Conservation (phyloP, 140 eudicot genomes). For the Anethum foeniculum region DNA sequence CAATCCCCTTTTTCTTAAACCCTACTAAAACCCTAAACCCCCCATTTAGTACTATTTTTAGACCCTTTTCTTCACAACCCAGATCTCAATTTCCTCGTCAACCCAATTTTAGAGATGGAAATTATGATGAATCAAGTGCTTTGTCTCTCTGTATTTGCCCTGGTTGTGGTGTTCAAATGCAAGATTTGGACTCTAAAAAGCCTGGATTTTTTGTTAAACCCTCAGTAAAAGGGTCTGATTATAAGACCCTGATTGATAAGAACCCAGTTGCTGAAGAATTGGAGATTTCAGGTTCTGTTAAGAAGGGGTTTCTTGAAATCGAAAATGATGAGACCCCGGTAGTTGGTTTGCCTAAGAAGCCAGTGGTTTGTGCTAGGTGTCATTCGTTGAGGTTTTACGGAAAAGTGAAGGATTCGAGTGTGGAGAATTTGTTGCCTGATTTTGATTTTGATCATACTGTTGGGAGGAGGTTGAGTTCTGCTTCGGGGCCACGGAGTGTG, state of each 20-base stretch:
- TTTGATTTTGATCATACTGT: slow-evolving; percentile 91
- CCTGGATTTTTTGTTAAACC: slow-evolving; percentile 71
- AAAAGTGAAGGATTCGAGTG: slow-evolving; percentile 52
- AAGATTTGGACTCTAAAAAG: slow-evolving; percentile 46
- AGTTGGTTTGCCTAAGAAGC: slow-evolving; percentile 23
- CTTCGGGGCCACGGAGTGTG: slow-evolving; percentile 56
- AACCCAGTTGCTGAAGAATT: slow-evolving; percentile 53
- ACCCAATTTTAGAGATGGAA: slow-evolving; percentile 63
- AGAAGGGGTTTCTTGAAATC: slow-evolving; percentile 45
- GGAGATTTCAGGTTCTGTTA: slow-evolving; percentile 54
- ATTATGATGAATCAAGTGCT: slow-evolving; percentile 61
- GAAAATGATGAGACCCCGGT: slow-evolving; percentile 13
- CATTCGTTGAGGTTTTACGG: slow-evolving; percentile 70
- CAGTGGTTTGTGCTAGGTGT: slow-evolving; percentile 75
- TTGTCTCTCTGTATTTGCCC: slow-evolving; percentile 45
- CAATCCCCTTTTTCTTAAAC: not conserved
- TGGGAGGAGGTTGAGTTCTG: slow-evolving; percentile 61
- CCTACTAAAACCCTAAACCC: slow-evolving; percentile 12
- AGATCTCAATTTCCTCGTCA: slow-evolving; percentile 16
- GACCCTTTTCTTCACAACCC: slow-evolving; percentile 27
- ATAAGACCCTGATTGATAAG: slow-evolving; percentile 38
- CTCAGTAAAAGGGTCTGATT: slow-evolving; percentile 30
- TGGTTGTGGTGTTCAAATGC: slow-evolving; percentile 96
- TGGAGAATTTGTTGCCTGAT: slow-evolving; percentile 82
- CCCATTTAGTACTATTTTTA: not conserved